Evolutionary conservation across 768 basidiomycete species (phyloP), one percentile per base, ranked within the genome.

Genomic region (Suillus plorans): DNA sequence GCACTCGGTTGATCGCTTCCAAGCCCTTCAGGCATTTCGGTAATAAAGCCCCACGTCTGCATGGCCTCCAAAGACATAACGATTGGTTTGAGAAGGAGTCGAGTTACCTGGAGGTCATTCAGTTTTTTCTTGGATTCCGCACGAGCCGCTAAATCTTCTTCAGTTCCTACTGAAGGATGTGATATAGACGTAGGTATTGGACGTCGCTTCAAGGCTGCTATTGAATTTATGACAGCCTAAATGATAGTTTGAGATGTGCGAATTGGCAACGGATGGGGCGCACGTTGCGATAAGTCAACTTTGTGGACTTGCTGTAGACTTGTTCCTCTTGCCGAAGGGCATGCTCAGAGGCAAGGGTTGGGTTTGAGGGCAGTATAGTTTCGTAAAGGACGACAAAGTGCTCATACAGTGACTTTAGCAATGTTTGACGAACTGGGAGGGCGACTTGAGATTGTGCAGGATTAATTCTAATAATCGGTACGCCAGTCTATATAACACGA

Each of bases 241-340:
- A 63, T 47, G 61, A 60, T 62, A 59, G 25, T 42, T 74, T 57
- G 72, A 65, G 61, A 49, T 61, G 34, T 62, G 44, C 57, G 37
- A 56, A 12, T 31, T 52, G 10, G 25, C 6, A 61, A 56, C 12
- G n/a, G 52, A 7, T 41, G 34, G 42, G 49, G 70, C 86, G 67
- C 72, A 92, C 92, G 79, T 91, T 90, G 59, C 93, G 90, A 76
- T 97, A 97, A 0, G 93, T 93, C 56, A 85, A 74, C 75, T 92
- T 94, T 61, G 82, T 89, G 0, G 90, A 86, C 66, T 86, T 87
- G 31, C 80, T 81, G 76, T 94, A 95, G 0, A 94, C 82, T 65
- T 94, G 89, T 41, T 86, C 84, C 71, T 97, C 95, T 70, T 97
- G 94, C 58, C 79, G 84, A 12, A 94, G 82, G 4, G 95, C 88